Percentiles rank a stretch among this genome's conserved stretches.
Evolutionary conservation across 78 protist species (phyloP).

Genomic region (Tieghemostelium lacteum): DNA sequence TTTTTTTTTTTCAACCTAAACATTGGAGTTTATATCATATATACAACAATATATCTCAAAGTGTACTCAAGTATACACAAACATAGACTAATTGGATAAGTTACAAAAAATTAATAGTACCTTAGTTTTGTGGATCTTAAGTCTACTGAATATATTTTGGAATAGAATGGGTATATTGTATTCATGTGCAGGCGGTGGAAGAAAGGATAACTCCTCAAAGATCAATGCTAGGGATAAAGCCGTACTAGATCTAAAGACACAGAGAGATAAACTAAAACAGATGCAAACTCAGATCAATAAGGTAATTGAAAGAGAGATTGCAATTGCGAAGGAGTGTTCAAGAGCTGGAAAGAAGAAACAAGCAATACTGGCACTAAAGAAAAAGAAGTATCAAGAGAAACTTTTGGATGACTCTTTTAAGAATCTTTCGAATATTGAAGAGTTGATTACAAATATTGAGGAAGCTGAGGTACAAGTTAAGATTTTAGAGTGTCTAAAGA

Average conservation of each 20-base stretch:
- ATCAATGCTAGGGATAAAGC: constrained; percentile 81
- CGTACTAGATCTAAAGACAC: constrained; percentile 80
- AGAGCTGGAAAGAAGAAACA: constrained; percentile 53
- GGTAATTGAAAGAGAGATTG: constrained; percentile 73
- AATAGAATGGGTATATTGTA: constrained; percentile 54
- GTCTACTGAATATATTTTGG: no score
- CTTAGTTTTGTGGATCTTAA: no score
- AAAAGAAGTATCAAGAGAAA: constrained; percentile 82
- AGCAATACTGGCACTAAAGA: constrained; percentile 83
- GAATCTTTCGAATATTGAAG: constrained; percentile 77
- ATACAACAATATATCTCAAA: no score
- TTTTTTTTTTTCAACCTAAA: neutral
- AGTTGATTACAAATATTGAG: constrained; percentile 85
- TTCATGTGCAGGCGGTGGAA: constrained; percentile 25
- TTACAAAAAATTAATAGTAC: no score
- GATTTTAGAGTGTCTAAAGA: constrained; percentile 80
- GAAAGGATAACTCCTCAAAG: neutral
- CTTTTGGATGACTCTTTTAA: constrained; percentile 66
- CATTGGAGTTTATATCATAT: no score
- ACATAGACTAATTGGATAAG: no score
- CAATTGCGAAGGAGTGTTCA: constrained; percentile 79
- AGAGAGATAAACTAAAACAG: constrained; percentile 80
- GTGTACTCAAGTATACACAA: no score
- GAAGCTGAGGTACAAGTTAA: constrained; percentile 78
- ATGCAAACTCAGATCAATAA: constrained; percentile 52